Base-by-base conservation (phyloP, 1,284 basidiomycete genomes). In the Gomphus bonarii region DNA sequence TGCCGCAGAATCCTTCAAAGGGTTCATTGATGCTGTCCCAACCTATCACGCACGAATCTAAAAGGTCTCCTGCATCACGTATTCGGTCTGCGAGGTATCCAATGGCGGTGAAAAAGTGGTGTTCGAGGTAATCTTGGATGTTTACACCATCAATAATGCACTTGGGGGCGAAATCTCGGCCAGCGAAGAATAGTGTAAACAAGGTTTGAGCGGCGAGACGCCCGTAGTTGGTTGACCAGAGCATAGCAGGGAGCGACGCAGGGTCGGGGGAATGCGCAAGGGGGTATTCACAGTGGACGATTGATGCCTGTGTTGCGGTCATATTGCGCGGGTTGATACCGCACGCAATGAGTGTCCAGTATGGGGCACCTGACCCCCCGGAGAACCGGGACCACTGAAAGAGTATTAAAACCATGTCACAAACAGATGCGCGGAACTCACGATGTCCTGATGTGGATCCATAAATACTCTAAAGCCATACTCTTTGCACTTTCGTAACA, bases 1-100 rank as follows among this genome's bases (percentile, higher is more conserved):
- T 84, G 1, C 90, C 90, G 50, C 90, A 80, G 58, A 95, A 75
- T 0, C 95, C 95, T 62, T 94, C 91, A 49, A 84, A 87, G 0
- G 95, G 95, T 70, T 99, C 95, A 68, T 98, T 98, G 71, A 98
- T 74, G 64, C 85, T 89, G 68, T 99, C 95, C 95, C 95, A 98
- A 0, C 95, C 95, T 58, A 98, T 85, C 25, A 99, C 81, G 62
- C 91, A 93, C 46, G 84, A 81, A 50, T 98, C 95, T 28, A 88
- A 70, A 18, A 98, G 72, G 50, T 82, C 85, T 0, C 85, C 87
- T 0, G 85, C 88, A 12, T 79, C 80, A 1, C 73, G 71, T 46
- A 99, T 88, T 28, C 80, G 77, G 65, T 89, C 80, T 0, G 88
- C 92, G 36, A 99, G 77, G 38, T 75, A 71, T 0, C 81, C 82